phyloP scores from a whole-genome alignment of 2,329 filamentous ascomycete genomes.

The Emericellopsis atlantica region DNA sequence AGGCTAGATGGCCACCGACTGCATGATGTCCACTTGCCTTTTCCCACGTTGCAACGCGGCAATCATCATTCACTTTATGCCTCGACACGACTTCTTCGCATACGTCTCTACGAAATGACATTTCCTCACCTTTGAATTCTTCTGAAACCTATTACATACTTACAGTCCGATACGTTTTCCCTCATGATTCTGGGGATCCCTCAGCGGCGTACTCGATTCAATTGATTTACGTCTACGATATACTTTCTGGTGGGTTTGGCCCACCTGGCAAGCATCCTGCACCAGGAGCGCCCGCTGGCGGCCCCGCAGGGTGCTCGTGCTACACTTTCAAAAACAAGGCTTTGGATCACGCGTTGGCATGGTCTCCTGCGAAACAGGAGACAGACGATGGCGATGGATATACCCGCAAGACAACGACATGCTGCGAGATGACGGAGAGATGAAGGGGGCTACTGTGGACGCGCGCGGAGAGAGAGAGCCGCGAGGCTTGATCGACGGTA shows the following conservation, averaged over 20 bases:
- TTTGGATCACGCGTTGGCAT: constrained; percentile 2
- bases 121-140: constrained; percentile 1
- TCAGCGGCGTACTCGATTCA: constrained; percentile 2
- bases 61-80: too few species aligned
- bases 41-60: too few species aligned
- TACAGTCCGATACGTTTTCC: constrained; percentile 1
- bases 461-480: neutral
- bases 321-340: neutral
- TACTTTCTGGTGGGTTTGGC: neutral
- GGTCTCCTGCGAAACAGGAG: constrained; percentile 1
- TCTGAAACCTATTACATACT: neutral
- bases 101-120: constrained; percentile 2
- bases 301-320: neutral
- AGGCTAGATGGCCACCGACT: too few species aligned
- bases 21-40: too few species aligned
- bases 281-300: neutral
- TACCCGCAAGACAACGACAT: constrained; percentile 5
- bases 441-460: neutral
- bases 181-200: constrained; percentile 2
- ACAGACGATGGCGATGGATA: constrained; percentile 6
- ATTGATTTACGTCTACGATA: constrained; percentile 2
- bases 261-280: neutral
- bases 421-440: constrained; percentile 1
- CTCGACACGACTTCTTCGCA: too few species aligned
- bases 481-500: too few species aligned